A percentile compares a stretch with the other conserved stretches of the same genome.
These are phyloP conservation scores for Lolium perenne DNA, from an alignment of 176 grass and related monocot species.

Conservation along the genomic window DNA sequence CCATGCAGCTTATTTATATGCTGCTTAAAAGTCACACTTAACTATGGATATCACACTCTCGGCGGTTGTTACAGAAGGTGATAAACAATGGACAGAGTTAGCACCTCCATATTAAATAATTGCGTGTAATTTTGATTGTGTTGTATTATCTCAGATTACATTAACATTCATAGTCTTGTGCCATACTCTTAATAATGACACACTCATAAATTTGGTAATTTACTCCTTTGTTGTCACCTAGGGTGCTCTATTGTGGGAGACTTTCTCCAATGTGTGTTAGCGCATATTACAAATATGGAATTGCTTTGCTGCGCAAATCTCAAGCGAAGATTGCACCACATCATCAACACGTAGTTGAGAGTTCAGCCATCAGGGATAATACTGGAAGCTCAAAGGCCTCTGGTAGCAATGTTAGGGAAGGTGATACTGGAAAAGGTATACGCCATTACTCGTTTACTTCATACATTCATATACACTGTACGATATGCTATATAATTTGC, in stretches of 20 bases:
- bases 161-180: background rate
- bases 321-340: conserved; percentile 58
- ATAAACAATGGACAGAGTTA: background rate
- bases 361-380: conserved; percentile 45
- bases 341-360: conserved; percentile 51
- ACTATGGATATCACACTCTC: background rate
- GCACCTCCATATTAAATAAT: background rate
- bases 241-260: conserved; percentile 65
- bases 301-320: conserved; percentile 68
- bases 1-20: conserved; percentile 21
- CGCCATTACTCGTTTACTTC: background rate
- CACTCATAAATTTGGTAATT: background rate
- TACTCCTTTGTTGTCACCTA: background rate
- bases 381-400: conserved; percentile 62
- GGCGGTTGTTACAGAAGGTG: background rate
- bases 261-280: conserved; percentile 76
- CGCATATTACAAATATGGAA: conserved; percentile 89
- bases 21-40: background rate
- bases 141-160: background rate
- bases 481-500: background rate
- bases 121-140: background rate
- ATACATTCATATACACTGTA: background rate
- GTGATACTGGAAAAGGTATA: conserved; percentile 61
- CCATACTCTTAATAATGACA: background rate
- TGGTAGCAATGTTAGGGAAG: conserved; percentile 47